Evolutionary conservation across 345 rosid genomes (phyloP).

Genomic region (Geranium rotundifolium): DNA sequence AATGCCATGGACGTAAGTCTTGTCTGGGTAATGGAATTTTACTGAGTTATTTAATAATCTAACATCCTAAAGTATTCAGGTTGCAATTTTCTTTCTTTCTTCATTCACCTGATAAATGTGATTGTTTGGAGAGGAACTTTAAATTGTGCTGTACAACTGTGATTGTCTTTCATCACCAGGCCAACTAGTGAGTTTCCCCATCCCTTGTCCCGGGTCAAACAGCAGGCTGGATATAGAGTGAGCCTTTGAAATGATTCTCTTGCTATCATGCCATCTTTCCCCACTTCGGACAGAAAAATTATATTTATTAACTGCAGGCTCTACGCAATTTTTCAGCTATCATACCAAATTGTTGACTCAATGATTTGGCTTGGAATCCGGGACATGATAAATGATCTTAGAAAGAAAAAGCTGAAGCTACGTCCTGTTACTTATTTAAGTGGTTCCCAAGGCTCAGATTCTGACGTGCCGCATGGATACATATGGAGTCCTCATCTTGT

Average conservation of each 20-base stretch:
- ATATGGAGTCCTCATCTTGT: conserved; percentile 99
- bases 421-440: conserved; percentile 98
- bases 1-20: conserved; percentile 99
- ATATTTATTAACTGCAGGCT: background rate
- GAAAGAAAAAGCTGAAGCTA: conserved; percentile 82
- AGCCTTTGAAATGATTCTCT: conserved; percentile 9
- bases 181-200: conserved; percentile 98
- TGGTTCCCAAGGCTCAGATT: conserved; percentile 87
- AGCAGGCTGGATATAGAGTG: conserved; percentile 94
- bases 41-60: conserved; percentile 16
- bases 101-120: conserved; percentile 10
- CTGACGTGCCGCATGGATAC: conserved; percentile 87
- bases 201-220: conserved; percentile 98
- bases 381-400: conserved; percentile 88
- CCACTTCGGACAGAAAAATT: background rate
- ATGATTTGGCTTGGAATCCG: conserved; percentile 98
- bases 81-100: conserved; percentile 14
- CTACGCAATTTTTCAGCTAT: conserved; percentile 39
- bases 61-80: conserved; percentile 7
- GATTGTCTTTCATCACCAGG: conserved; percentile 31
- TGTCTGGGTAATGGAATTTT: conserved; percentile 37
- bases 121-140: conserved; percentile 8
- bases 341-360: conserved; percentile 95
- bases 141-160: conserved; percentile 12
- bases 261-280: conserved; percentile 1